Conservation (phyloP, 163 green algal genomes). For the Chlorella variabilis region DNA sequence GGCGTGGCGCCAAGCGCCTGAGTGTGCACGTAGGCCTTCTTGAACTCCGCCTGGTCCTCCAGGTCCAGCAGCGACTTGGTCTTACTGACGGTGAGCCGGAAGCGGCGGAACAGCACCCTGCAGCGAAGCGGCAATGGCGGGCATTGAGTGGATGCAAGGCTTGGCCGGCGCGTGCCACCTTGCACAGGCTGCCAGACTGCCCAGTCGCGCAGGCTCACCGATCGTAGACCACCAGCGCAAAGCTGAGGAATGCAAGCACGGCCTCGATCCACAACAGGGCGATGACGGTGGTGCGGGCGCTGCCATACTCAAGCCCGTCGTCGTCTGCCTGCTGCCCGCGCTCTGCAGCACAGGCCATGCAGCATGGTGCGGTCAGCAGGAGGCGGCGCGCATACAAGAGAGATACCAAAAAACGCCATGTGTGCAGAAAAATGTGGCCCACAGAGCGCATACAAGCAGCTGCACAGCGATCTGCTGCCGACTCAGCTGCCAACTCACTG, state of each 20-base stretch:
- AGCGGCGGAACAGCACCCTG: conserved; percentile 1
- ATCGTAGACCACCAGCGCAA: not conserved
- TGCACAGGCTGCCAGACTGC: too few relatives aligned
- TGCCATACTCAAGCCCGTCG: not conserved
- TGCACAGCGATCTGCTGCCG: too few relatives aligned
- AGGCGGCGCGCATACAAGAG: too few relatives aligned
- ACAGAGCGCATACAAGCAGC: too few relatives aligned
- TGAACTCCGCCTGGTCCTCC: not conserved
- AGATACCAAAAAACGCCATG: too few relatives aligned
- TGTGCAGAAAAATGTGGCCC: too few relatives aligned
- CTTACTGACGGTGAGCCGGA: not conserved
- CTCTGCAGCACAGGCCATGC: not conserved
- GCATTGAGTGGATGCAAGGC: too few relatives aligned
- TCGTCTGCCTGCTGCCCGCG: conserved; percentile 1
- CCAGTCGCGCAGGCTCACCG: too few relatives aligned
- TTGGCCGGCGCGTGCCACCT: too few relatives aligned
- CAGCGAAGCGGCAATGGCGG: not conserved
- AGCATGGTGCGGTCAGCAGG: not conserved
- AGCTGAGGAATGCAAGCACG: not conserved
- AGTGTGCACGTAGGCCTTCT: not conserved
- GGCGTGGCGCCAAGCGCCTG: not conserved
- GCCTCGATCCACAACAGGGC: conserved; percentile 6
- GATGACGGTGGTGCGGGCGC: not conserved
- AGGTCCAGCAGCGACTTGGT: not conserved
- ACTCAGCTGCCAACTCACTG: too few relatives aligned